Evolutionary conservation across 176 grass and related monocot species (phyloP).

Genomic region (Juncus inflexus): DNA sequence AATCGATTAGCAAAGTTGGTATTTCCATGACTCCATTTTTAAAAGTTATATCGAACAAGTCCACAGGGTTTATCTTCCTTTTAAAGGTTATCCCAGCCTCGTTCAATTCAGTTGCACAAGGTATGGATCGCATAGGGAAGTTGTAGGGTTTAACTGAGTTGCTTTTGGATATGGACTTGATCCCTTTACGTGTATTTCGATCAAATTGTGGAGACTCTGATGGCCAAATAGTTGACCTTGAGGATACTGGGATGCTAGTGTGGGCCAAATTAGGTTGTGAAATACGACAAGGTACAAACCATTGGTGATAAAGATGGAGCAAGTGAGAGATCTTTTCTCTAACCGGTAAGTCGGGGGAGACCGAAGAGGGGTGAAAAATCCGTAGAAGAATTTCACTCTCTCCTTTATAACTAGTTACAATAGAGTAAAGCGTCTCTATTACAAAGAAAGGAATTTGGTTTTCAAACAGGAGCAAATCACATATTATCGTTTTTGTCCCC

Average conservation of each 20-base stretch:
- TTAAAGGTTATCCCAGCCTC: constrained; percentile 24
- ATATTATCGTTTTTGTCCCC: constrained; percentile 17
- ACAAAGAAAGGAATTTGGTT: constrained; percentile 21
- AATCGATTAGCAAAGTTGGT: constrained; percentile 19
- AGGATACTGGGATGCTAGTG: background rate
- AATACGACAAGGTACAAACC: too few species aligned
- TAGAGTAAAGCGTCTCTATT: background rate
- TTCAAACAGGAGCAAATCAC: constrained; percentile 24
- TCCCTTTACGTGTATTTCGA: background rate
- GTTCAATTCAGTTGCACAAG: constrained; percentile 18
- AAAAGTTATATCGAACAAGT: constrained; percentile 21
- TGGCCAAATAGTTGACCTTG: background rate
- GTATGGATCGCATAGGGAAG: constrained; percentile 13
- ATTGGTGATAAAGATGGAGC: too few species aligned
- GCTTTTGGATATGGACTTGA: constrained; percentile 4
- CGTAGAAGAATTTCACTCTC: background rate
- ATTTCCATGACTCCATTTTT: constrained; percentile 24
- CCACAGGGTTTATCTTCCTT: background rate
- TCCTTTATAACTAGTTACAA: background rate
- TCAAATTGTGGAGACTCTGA: background rate
- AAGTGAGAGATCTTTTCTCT: background rate
- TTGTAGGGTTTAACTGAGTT: constrained; percentile 1
- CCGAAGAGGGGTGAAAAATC: background rate
- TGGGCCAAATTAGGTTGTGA: background rate
- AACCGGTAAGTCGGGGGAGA: background rate